Base-by-base conservation (phyloP, 768 basidiomycete genomes). In the Hirschioporus abietinus region DNA sequence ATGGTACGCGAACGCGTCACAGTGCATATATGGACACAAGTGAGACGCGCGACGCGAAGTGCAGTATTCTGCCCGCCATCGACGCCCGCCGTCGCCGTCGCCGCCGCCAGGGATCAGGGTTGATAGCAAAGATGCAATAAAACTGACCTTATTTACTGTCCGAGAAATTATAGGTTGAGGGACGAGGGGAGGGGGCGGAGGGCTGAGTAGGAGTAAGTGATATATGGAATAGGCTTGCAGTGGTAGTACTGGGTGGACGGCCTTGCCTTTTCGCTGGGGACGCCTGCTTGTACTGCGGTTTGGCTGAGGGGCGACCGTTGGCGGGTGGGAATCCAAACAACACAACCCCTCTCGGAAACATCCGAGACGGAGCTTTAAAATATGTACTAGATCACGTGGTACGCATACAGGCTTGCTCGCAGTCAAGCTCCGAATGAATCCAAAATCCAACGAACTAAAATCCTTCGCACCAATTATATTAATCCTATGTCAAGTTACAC, bases 221-320 rank as follows among this genome's bases (percentile, higher is more conserved):
- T 52, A 52, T 52, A 52, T 52, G 42, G 42, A 52, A 52, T 52
- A 52, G 42, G 42, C 42, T 52, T 20, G 42, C 42, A 52, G 42
- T 52, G 42, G 42, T 52, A 52, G 42, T 52, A 20, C 42, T 52
- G 42, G 42, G 42, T 52, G 42, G 42, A 52, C 20, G 42, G 42
- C 42, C 42, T 52, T 52, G 42, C 42, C 42, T 52, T 52, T 52
- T 52, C 42, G 42, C 42, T 52, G 42, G 42, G 42, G 42, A 52
- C 42, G 42, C 42, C 42, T 52, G 30, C 30, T 30, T 52, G 15
- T 10, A 52, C 42, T 52, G 42, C 42, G 42, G 42, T 52, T 52
- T 52, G 42, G 42, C 42, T 52, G 42, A 52, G 42, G 30, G 42
- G 42, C 42, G 12, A 52, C 42, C 42, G 42, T 52, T 52, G 42